Evolutionary conservation across 2,329 filamentous ascomycete species (phyloP).

Genomic region (Fonsecaea pugnacius): DNA sequence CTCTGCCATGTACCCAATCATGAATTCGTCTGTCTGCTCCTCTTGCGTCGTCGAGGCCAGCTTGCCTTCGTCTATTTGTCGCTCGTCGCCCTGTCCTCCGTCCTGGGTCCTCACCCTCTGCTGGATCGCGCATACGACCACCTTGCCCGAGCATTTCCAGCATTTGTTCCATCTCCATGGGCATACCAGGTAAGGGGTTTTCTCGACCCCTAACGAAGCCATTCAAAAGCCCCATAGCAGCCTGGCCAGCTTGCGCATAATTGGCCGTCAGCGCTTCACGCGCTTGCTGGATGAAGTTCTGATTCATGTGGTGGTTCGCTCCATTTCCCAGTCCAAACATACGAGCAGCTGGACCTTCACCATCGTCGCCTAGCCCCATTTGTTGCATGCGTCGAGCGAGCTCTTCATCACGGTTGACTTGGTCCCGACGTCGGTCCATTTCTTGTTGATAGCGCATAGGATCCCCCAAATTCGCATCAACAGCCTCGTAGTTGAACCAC

Average conservation of each 20-base stretch:
- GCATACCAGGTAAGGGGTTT: slow-evolving; percentile 32
- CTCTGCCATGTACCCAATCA: slow-evolving; percentile 30
- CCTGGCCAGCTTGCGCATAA: slow-evolving; percentile 41
- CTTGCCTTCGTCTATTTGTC: slow-evolving; percentile 42
- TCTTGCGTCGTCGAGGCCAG: slow-evolving; percentile 48
- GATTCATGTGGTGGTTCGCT: slow-evolving; percentile 60
- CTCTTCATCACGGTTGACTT: slow-evolving; percentile 56
- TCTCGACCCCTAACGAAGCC: slow-evolving; percentile 35
- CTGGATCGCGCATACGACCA: slow-evolving; percentile 17
- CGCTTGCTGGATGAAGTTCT: slow-evolving; percentile 57
- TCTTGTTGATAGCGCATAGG: slow-evolving; percentile 54
- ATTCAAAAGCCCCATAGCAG: slow-evolving; percentile 40
- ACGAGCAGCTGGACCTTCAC: slow-evolving; percentile 21
- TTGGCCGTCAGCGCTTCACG: slow-evolving; percentile 43
- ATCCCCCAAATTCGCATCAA: slow-evolving; percentile 56
- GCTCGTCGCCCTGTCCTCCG: slow-evolving; percentile 18
- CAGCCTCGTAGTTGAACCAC: slow-evolving; percentile 70
- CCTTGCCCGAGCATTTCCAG: slow-evolving; percentile 19
- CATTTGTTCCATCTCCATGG: slow-evolving; percentile 28
- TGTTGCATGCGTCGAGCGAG: slow-evolving; percentile 59
- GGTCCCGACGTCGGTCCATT: slow-evolving; percentile 51
- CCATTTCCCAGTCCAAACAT: slow-evolving; percentile 26
- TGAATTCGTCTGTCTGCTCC: slow-evolving; percentile 29
- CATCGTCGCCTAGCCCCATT: slow-evolving; percentile 41
- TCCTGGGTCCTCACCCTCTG: slow-evolving; percentile 11